Evolutionary conservation across 2,329 filamentous ascomycete genomes (phyloP).

Genomic region (Cladophialophora psammophila): DNA sequence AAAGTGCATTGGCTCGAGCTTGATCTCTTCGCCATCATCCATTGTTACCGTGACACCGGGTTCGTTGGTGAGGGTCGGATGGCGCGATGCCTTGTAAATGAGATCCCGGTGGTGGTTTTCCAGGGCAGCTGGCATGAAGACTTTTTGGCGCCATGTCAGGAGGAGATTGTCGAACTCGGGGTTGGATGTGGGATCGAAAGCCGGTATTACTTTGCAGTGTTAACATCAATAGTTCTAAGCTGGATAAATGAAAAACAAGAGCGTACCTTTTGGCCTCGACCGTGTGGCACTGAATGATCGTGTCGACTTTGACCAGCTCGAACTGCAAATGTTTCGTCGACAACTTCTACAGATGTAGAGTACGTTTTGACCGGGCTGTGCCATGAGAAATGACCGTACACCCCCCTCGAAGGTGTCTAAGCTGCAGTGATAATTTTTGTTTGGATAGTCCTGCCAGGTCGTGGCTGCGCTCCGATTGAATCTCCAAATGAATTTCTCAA

Average conservation of each 20-base stretch:
- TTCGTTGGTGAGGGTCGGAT: constrained; percentile 48
- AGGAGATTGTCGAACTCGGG: constrained; percentile 52
- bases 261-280: constrained; percentile 32
- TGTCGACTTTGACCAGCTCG: constrained; percentile 33
- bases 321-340: constrained; percentile 37
- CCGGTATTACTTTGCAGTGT: constrained; percentile 46
- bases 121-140: constrained; percentile 54
- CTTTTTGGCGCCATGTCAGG: constrained; percentile 50
- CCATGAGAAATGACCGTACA: constrained; percentile 41
- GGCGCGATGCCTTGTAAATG: constrained; percentile 50
- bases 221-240: constrained; percentile 1
- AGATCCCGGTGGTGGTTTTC: constrained; percentile 48
- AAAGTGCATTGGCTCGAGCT: constrained; percentile 48
- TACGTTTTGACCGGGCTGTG: constrained; percentile 49
- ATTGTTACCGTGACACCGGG: constrained; percentile 52
- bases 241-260: background rate
- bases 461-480: background rate
- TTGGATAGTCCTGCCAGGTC: background rate
- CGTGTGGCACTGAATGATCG: constrained; percentile 38
- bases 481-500: constrained; percentile 15
- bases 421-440: background rate
- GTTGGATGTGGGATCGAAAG: constrained; percentile 50
- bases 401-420: background rate
- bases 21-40: constrained; percentile 49
- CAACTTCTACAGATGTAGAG: constrained; percentile 49